These are phyloP conservation scores for Phytopythium mirpurense DNA, from an alignment of 352 stramenopile genomes.

Conservation along the genomic window DNA sequence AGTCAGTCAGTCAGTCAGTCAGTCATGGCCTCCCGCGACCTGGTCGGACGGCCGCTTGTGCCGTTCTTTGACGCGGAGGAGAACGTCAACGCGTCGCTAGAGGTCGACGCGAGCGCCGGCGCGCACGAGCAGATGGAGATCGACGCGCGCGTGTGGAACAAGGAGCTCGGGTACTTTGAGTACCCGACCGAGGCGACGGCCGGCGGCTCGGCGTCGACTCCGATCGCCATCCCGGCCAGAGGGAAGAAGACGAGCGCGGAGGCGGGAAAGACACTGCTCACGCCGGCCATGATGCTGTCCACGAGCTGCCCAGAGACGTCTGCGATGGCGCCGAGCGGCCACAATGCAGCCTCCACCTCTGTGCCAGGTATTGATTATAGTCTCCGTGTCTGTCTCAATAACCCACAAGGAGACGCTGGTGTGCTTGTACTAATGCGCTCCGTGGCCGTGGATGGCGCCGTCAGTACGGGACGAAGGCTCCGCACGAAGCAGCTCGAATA, in stretches of 20 bases:
- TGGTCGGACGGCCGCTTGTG: conserved; percentile 67
- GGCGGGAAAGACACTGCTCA: conserved; percentile 45
- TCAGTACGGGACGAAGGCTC: not conserved
- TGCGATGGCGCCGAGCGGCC: conserved; percentile 12
- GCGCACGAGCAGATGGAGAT: conserved; percentile 61
- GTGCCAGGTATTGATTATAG: not conserved
- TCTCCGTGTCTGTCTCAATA: too few species aligned
- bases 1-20: too few species aligned
- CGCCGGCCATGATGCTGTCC: conserved; percentile 74
- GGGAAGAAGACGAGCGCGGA: conserved; percentile 16
- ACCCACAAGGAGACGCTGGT: too few species aligned
- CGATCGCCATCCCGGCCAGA: conserved; percentile 23
- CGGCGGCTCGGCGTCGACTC: conserved; percentile 9
- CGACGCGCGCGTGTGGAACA: conserved; percentile 82
- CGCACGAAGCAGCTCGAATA: conserved; percentile 40
- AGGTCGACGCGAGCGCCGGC: conserved; percentile 25
- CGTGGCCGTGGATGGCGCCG: not conserved
- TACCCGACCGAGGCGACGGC: conserved; percentile 44
- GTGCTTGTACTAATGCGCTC: not conserved
- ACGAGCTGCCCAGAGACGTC: conserved; percentile 40
- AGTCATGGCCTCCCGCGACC: conserved; percentile 24
- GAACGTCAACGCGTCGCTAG: conserved; percentile 65
- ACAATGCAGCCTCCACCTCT: not conserved
- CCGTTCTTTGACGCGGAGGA: conserved; percentile 73
- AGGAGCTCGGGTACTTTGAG: conserved; percentile 78